Evolutionary conservation across 2,329 filamentous ascomycete species (phyloP).

Genomic region (Teratosphaeria epicoccoides): DNA sequence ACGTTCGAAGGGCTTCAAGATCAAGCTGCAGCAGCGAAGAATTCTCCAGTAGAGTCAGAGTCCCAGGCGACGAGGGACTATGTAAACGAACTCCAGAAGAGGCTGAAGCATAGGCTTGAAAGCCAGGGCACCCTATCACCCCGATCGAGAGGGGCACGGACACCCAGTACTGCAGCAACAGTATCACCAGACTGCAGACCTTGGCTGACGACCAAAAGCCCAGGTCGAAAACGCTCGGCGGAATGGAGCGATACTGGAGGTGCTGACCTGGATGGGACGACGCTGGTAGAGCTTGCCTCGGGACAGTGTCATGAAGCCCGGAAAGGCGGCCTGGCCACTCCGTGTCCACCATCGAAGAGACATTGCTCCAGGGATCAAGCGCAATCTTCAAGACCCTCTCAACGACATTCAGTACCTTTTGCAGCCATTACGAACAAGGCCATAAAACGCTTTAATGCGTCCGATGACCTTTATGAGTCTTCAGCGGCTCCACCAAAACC

Average conservation of each 20-base stretch:
- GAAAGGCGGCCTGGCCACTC: not conserved
- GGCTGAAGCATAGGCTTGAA: constrained; percentile 21
- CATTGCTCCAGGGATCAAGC: not conserved
- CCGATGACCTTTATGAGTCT: not conserved
- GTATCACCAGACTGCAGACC: not conserved
- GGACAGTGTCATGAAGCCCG: not conserved
- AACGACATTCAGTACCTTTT: not conserved
- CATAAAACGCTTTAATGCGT: not conserved
- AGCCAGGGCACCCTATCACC: constrained; percentile 13
- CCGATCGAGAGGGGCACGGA: constrained; percentile 3
- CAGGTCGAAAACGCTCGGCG: not conserved
- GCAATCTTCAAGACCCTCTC: not conserved
- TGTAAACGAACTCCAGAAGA: constrained; percentile 48
- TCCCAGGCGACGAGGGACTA: constrained; percentile 52
- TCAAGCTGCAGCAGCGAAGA: constrained; percentile 50
- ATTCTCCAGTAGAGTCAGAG: constrained; percentile 41
- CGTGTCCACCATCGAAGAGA: constrained; percentile 1
- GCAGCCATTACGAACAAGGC: constrained; percentile 9
- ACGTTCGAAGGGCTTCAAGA: constrained; percentile 60
- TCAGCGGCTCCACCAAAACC: not conserved
- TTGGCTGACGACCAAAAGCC: not conserved
- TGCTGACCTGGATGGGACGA: constrained; percentile 1
- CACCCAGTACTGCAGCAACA: not conserved
- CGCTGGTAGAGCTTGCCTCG: not conserved
- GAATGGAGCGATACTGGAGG: not conserved